Evolutionary conservation across 176 grass and related monocot species (phyloP).

Genomic region (Carex myosuroides): DNA sequence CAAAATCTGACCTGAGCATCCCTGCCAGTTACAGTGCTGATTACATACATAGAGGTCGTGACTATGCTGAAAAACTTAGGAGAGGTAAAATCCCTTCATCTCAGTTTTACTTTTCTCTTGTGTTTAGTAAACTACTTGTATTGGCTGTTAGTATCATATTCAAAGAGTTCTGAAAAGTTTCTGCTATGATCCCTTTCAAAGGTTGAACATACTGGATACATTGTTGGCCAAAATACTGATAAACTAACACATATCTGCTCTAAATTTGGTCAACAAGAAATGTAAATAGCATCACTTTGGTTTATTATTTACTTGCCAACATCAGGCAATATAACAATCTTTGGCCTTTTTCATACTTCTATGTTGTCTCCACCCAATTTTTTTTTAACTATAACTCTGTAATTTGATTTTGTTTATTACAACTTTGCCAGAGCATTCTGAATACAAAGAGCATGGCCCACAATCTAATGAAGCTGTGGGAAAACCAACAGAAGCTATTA

Average conservation of each 20-base stretch:
- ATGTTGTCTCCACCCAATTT: neutral
- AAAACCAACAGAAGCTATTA: conserved; percentile 27
- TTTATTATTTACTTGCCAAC: neutral
- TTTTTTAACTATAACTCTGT: neutral
- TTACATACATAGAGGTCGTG: conserved; percentile 83
- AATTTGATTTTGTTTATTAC: neutral
- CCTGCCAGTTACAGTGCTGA: conserved; percentile 93
- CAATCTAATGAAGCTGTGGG: conserved; percentile 19
- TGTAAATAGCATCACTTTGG: neutral
- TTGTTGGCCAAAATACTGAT: neutral
- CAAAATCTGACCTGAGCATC: conserved; percentile 80
- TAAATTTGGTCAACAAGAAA: neutral
- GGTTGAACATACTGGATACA: neutral
- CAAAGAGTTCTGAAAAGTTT: neutral
- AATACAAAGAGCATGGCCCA: conserved; percentile 28
- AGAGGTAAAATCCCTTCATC: conserved; percentile 49
- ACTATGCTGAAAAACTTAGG: conserved; percentile 79
- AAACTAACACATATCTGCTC: neutral
- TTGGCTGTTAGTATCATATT: neutral
- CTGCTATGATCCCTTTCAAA: neutral
- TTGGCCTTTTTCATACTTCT: neutral
- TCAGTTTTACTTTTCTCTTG: neutral
- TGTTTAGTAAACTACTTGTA: neutral
- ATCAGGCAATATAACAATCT: neutral
- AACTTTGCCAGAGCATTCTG: conserved; percentile 36